phyloP scores from a whole-genome alignment of 1,139 yeast species.

The Protomyces inouyei region DNA sequence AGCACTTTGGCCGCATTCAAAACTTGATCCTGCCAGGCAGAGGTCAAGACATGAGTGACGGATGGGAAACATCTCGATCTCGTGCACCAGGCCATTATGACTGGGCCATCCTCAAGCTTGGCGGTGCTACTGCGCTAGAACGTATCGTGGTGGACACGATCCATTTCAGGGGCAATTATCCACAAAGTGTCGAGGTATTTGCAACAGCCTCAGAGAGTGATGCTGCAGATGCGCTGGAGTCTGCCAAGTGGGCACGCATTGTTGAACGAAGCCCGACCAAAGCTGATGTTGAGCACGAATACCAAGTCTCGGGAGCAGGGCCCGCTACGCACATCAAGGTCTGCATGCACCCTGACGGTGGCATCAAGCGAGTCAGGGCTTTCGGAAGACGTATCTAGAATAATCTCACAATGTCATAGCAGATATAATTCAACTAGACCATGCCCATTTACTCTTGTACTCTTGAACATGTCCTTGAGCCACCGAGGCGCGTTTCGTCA shows the following conservation, averaged over 20 bases:
- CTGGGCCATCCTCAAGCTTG: slow-evolving; percentile 81
- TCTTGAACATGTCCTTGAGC: no score
- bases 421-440: no score
- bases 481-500: no score
- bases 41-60: slow-evolving; percentile 94
- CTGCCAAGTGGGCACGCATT: slow-evolving; percentile 49
- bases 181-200: slow-evolving; percentile 56
- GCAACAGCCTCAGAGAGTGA: slow-evolving; percentile 40
- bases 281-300: slow-evolving; percentile 74
- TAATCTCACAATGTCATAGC: not conserved
- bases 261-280: slow-evolving; percentile 45
- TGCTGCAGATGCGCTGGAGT: slow-evolving; percentile 40
- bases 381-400: slow-evolving; percentile 49
- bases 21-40: slow-evolving; percentile 86
- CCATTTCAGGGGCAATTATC: slow-evolving; percentile 88
- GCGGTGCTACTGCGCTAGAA: slow-evolving; percentile 52
- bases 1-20: slow-evolving; percentile 88
- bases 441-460: no score
- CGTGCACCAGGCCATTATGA: slow-evolving; percentile 77
- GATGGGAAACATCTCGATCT: slow-evolving; percentile 96
- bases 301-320: slow-evolving; percentile 37
- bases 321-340: slow-evolving; percentile 61
- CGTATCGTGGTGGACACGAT: slow-evolving; percentile 80
- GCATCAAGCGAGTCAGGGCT: slow-evolving; percentile 82
- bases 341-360: slow-evolving; percentile 91